Base-by-base conservation (phyloP, 306 rosid genomes). In the Ormosia emarginata region DNA sequence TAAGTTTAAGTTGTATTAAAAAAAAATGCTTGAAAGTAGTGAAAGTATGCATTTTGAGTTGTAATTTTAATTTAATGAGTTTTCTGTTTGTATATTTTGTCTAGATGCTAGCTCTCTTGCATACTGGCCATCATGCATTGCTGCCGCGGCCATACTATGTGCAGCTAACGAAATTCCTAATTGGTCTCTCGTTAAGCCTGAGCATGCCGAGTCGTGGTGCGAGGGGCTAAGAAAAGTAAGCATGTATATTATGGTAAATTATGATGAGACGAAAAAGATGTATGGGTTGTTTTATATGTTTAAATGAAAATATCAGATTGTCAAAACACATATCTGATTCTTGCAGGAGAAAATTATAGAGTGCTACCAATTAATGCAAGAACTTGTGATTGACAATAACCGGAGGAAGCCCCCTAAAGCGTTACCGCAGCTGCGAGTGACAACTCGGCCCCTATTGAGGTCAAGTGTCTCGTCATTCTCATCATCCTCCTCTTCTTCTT, bases 51-150 rank as follows among this genome's bases (percentile, higher is more conserved):
- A 13, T 53, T 46, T 39, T 58, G 7, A 70, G 29, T 50, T 67
- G 11, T 67, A 39, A 66, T 32, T 18, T 8, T 55, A 14, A 36
- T 18, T 8, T 55, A 14, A 36, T 53, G 62, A 73, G n/a, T 59
- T 65, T 67, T 63, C 34, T 61, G 32, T 75, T 24, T 69, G 43
- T 43, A 43, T 36, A 37, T 74, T 33, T 34, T 79, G 83, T 84
- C 82, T 91, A 93, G 99, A 96, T 83, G 87, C 91, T 37, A 90
- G 89, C 86, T 88, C 93, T 89, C 88, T 93, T 79, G 98, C 92
- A 46, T 91, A 90, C 67, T 83, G 98, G 98, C 99, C 99, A 82
- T 96, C 99, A 39, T 96, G 99, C 90, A 93, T 93, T 82, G 98
- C 99, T 37, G 99, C 89, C 1, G 93, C 97, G 10, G 97, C 97